Base-by-base conservation (phyloP, 2,329 filamentous ascomycete species). In the Stagonosporopsis tanaceti region DNA sequence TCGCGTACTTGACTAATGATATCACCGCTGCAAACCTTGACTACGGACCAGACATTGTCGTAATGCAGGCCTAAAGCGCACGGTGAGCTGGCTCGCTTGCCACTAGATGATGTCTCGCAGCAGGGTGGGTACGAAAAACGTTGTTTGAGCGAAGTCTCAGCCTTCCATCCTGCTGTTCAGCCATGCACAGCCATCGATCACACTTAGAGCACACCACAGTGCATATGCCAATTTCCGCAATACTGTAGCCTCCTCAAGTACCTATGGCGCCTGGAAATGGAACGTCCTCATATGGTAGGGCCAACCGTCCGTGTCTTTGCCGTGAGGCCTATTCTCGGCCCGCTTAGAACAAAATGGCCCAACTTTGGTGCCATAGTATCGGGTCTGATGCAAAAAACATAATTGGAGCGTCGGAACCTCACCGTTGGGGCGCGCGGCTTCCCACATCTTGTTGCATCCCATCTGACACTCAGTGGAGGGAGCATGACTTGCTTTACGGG, bases 401-500 rank as follows among this genome's bases (percentile, higher is more conserved):
- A 54, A 64, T 64, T 64, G 62, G 55, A 54, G 55, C 51, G 48
- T 37, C 60, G 55, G 53, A 55, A 61, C 59, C 55, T 61, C 47
- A 57, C 50, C 45, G 37, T 54, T 55, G 45, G 42, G 47, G 46
- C 47, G 46, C 47, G 53, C 62, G 62, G 64, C 58, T 63, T 58
- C 56, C 59, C 47, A 56, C 62, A 63, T 59, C 59, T 57, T 52
- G 53, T 56, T 57, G 48, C 53, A 58, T 59, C 47, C 50, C 47
- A 59, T 59, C 56, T 59, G 50, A 50, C 56, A 50, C 48, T 53
- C 34, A 51, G 44, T 42, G 20, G 58, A 53, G 47, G 63, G 54
- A 66, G 59, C 55, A 66, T 66, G 64, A 65, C 59, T 57, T 60
- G 47, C 57, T 27, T 61, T 50, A 60, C 63, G 63, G 62, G 55